Evolutionary conservation across 2,329 filamentous ascomycete species (phyloP), one percentile per base, ranked within the genome.

Genomic region (Aspergillus glaucus): DNA sequence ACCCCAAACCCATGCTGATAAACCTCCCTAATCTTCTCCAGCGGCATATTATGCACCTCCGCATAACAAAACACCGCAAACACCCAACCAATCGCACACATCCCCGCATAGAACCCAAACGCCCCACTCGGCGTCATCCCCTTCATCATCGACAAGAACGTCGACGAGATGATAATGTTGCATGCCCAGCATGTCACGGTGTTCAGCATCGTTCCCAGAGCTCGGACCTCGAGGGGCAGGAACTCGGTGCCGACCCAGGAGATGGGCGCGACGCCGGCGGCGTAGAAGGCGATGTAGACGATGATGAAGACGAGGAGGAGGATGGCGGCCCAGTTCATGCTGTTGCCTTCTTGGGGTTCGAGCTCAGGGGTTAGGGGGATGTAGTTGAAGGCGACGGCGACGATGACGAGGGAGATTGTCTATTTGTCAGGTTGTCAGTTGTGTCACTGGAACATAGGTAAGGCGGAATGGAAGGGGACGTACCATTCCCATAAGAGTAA

Each of bases 21-120:
- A 5, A 79, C 68, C 44, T 76, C 72, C 28, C 74, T 65, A n/a
- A 79, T 71, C 43, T 76, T 75, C 55, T 81, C 79, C 3, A 80
- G 63, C 15, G 76, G 73, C 69, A 80, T 74, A 9, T 77, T 76
- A 54, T 78, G 77, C 2, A 78, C 76, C 52, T 80, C 75, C 0
- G 77, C 77, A 54, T 78, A 80, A 54, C 65, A 77, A 62, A 78
- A 73, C 46, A 72, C 68, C 21, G 79, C 68, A 48, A 73, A 66
- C 4, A 76, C 39, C 65, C 70, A 75, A 6, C 75, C 75, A 34
- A 75, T 54, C 48, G 74, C 67, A 53, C 74, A 78, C 22, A 78
- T 74, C 0, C 64, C 72, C 1, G 74, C 70, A 49, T 78, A 79
- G 56, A 79, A 78, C 3, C 73, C 75, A 50, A 78, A 79, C 0